These are phyloP conservation scores for Fraxinus xanthoxyloides DNA, from an alignment of 305 asterid species.

Conservation along the genomic window DNA sequence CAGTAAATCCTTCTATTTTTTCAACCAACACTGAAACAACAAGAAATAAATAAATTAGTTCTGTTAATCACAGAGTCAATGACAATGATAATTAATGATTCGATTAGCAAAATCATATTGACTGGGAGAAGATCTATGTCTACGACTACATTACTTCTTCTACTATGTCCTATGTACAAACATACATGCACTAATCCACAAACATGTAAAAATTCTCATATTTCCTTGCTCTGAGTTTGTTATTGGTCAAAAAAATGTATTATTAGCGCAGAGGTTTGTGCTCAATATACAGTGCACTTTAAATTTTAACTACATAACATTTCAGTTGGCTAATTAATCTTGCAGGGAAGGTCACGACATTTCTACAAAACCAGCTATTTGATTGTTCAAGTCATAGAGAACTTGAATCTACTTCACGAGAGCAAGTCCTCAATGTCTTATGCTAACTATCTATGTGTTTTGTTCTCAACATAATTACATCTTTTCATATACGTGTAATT, in stretches of 20 bases:
- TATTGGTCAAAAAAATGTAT: neutral
- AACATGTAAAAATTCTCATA: neutral
- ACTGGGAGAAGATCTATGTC: neutral
- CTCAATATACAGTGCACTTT: neutral
- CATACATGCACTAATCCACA: neutral
- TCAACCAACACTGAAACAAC: constrained; percentile 78
- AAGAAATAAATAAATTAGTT: constrained; percentile 13
- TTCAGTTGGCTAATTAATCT: neutral
- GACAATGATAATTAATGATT: neutral
- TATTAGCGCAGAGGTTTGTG: neutral
- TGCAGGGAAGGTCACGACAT: too few species aligned
- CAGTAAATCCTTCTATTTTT: constrained; percentile 79
- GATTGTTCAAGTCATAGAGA: too few species aligned
- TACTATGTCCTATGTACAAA: neutral
- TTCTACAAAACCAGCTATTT: too few species aligned
- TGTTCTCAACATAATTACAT: neutral
- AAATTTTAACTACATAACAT: neutral
- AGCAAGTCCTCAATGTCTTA: neutral
- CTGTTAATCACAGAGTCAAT: neutral
- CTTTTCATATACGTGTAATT: neutral
- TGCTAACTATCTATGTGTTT: neutral
- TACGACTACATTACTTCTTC: neutral
- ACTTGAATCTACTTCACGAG: neutral
- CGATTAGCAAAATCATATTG: neutral
- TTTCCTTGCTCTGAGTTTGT: neutral